A percentile compares a stretch with the other conserved stretches of the same genome.
Conservation (phyloP, 192 early-diverging fungal species). For the Gigaspora rosea region DNA sequence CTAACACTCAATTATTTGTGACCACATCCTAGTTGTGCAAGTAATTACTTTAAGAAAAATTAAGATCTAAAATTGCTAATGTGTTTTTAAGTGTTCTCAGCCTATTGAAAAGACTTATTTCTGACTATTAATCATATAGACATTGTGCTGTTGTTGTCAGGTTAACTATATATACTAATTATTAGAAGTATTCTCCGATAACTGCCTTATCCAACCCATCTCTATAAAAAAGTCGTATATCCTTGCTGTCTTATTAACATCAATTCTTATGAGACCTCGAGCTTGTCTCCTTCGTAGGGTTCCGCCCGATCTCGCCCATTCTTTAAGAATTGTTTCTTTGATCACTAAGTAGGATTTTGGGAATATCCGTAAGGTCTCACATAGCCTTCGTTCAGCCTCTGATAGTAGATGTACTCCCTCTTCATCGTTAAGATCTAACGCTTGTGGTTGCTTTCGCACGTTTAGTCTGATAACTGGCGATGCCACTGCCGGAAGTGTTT, state of each 20-base stretch:
- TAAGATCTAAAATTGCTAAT: too few relatives aligned
- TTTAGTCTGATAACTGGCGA: conserved; percentile 26
- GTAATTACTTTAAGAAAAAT: too few relatives aligned
- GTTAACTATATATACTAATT: too few relatives aligned
- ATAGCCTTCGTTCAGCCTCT: conserved; percentile 77
- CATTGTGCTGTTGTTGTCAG: too few relatives aligned
- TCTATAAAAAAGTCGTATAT: conserved; percentile 94
- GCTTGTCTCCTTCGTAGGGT: conserved; percentile 73
- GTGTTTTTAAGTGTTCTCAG: too few relatives aligned
- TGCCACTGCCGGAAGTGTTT: conserved; percentile 4
- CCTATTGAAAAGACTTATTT: too few relatives aligned
- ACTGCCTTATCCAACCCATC: conserved; percentile 82
- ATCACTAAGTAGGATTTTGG: conserved; percentile 89
- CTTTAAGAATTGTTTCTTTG: conserved; percentile 88
- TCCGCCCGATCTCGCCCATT: conserved; percentile 74
- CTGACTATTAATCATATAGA: too few relatives aligned
- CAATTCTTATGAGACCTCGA: conserved; percentile 88
- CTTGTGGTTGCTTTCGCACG: conserved; percentile 51
- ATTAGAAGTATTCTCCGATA: conserved; percentile 8
- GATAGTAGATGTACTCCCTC: conserved; percentile 89
- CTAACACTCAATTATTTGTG: too few relatives aligned
- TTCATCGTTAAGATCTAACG: conserved; percentile 75
- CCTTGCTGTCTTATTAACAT: conserved; percentile 82
- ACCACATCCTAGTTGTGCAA: too few relatives aligned
- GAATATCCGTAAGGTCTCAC: conserved; percentile 80